Conservation (phyloP, 768 basidiomycete species). For the Lactarius akahatsu region DNA sequence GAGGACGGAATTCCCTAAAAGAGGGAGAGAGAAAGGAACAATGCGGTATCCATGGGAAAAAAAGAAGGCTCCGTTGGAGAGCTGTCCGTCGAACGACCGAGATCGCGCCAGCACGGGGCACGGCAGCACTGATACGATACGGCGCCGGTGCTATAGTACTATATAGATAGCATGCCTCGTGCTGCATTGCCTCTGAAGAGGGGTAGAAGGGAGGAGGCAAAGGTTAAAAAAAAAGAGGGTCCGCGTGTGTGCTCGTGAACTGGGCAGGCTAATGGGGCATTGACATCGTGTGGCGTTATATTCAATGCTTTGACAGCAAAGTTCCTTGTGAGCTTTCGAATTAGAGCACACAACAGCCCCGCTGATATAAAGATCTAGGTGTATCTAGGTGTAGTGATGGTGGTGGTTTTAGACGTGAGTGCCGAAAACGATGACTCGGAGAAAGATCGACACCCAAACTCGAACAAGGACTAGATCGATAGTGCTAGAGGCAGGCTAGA, state of each 20-base stretch:
- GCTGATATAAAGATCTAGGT: not conserved
- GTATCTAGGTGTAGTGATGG: not conserved
- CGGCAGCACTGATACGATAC: not conserved
- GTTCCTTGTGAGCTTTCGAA: not conserved
- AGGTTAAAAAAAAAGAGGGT: not conserved
- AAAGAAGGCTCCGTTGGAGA: not conserved
- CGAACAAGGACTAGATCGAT: not conserved
- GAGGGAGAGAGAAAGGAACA: not conserved
- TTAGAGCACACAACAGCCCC: not conserved
- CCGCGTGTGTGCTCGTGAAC: not conserved
- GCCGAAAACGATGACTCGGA: not conserved
- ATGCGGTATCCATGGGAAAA: not conserved
- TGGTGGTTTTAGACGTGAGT: not conserved
- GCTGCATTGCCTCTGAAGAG: not conserved
- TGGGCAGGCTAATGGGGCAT: not conserved
- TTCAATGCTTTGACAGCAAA: not conserved
- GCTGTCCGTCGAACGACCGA: not conserved
- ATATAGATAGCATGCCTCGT: not conserved
- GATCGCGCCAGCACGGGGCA: not conserved
- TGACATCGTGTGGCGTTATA: not conserved
- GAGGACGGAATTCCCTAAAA: not conserved
- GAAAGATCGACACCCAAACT: conserved; percentile 1
- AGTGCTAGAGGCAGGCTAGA: not conserved
- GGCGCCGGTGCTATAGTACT: not conserved
- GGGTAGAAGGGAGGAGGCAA: not conserved